Evolutionary conservation across 768 basidiomycete species (phyloP).

Genomic region (Hygrophorus russula): DNA sequence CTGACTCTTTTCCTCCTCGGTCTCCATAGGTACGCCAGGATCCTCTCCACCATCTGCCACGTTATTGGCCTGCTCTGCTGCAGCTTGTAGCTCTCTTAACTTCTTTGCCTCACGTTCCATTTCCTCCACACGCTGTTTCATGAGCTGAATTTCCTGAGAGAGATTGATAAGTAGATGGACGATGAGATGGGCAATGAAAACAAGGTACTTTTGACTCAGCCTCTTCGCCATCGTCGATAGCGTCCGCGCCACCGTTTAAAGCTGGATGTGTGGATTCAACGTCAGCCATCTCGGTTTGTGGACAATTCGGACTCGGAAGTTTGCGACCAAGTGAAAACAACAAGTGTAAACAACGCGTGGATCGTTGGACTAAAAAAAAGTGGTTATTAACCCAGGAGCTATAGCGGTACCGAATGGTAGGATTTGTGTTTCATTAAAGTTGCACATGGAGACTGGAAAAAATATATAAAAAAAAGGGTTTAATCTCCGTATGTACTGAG

Average conservation of each 20-base stretch:
- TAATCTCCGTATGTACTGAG: no score
- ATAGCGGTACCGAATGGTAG: not conserved
- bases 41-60: constrained; percentile 35
- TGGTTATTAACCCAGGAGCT: not conserved
- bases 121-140: constrained; percentile 88
- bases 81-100: constrained; percentile 76
- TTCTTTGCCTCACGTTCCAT: constrained; percentile 90
- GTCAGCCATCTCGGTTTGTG: constrained; percentile 34
- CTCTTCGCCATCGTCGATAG: constrained; percentile 50
- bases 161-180: constrained; percentile 6
- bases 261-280: constrained; percentile 32
- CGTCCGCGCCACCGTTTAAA: constrained; percentile 22
- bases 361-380: not conserved
- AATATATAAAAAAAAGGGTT: no score
- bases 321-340: constrained; percentile 9
- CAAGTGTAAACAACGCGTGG: constrained; percentile 10
- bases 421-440: no score
- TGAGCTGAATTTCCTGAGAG: constrained; percentile 72
- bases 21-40: constrained; percentile 46
- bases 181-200: constrained; percentile 8
- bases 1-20: constrained; percentile 73
- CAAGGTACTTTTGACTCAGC: constrained; percentile 45
- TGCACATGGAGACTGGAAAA: no score
- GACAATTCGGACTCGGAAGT: constrained; percentile 9
- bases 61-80: constrained; percentile 47